Base-by-base conservation (phyloP, 116 monocot species). In the Zostera marina region DNA sequence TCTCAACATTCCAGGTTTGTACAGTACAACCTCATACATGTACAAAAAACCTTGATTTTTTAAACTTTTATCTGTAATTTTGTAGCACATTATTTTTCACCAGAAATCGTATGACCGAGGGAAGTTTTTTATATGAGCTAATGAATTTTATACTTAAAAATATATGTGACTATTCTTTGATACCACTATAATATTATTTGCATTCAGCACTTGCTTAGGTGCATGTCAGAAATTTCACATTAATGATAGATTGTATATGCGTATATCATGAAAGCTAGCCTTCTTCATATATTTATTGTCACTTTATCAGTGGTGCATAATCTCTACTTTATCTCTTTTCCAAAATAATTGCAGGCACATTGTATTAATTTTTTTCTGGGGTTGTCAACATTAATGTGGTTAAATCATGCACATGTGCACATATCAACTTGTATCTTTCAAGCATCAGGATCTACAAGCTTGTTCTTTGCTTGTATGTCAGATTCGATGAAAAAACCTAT, bases 381-480 rank as follows among this genome's bases (percentile, higher is more conserved):
- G 11, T 59, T 59, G 11, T 42, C 40, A 40, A 42, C 59, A 19
- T 41, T 59, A 22, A 59, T 59, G 22, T 11, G 39, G 59, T 42
- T 59, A 59, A 59, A 43, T 42, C 59, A 59, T 20, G 11, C 42
- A 20, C 15, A 59, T 10, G 41, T 42, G 5, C 7, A 16, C 41
- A 42, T 1, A 17, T 22, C 22, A 22, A 8, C 56, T 17, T 63
- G 23, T 43, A 12, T 61, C 8, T 44, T 59, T 2, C 53, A 65
- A 53, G 38, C 47, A 62, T 76, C 43, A 63, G 43, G 47, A 19
- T 69, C 66, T 8, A 46, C 71, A 48, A 58, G 54, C 52, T 58
- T 77, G 49, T 74, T 66, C 15, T 77, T 80, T 64, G 84, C 84
- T 45, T 84, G 77, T 63, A 19, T 80, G 4, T 77, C 84, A 22